Evolutionary conservation across 2,329 filamentous ascomycete genomes (phyloP).

Genomic region (Calonectria crousiana): DNA sequence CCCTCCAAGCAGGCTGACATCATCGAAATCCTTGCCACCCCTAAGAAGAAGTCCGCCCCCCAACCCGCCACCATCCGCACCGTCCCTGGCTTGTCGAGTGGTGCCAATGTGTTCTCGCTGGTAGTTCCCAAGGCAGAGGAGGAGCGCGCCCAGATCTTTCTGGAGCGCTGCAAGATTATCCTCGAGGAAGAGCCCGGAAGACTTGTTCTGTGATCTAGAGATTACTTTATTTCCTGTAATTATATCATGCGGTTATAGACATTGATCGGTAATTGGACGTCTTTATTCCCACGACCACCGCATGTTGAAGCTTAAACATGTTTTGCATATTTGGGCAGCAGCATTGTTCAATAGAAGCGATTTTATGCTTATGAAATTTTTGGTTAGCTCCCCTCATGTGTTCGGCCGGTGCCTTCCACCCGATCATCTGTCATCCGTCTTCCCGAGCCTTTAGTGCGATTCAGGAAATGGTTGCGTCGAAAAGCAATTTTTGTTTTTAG

Average conservation of each 20-base stretch:
- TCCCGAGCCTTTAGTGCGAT: background rate
- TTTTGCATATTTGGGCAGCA: background rate
- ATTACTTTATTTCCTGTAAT: constrained; percentile 45
- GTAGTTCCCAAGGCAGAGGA: constrained; percentile 84
- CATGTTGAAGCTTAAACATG: background rate
- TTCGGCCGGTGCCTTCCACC: background rate
- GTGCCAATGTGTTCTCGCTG: constrained; percentile 84
- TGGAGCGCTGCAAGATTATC: constrained; percentile 87
- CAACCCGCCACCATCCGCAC: constrained; percentile 46
- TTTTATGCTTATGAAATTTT: background rate
- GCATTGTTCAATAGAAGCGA: background rate
- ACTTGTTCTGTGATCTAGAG: constrained; percentile 69
- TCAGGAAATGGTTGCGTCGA: background rate
- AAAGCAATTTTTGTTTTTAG: background rate
- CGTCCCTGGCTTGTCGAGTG: constrained; percentile 62
- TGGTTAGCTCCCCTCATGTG: background rate
- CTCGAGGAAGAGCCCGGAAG: constrained; percentile 84
- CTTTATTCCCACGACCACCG: constrained; percentile 9
- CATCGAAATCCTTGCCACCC: constrained; percentile 80
- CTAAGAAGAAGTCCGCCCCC: constrained; percentile 44
- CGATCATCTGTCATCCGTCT: background rate
- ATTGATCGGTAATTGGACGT: constrained; percentile 32
- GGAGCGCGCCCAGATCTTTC: constrained; percentile 82
- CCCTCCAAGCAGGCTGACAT: constrained; percentile 70
- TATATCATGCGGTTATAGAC: constrained; percentile 46